Conservation (phyloP, 257 asterid genomes). For the Gentiana dahurica region DNA sequence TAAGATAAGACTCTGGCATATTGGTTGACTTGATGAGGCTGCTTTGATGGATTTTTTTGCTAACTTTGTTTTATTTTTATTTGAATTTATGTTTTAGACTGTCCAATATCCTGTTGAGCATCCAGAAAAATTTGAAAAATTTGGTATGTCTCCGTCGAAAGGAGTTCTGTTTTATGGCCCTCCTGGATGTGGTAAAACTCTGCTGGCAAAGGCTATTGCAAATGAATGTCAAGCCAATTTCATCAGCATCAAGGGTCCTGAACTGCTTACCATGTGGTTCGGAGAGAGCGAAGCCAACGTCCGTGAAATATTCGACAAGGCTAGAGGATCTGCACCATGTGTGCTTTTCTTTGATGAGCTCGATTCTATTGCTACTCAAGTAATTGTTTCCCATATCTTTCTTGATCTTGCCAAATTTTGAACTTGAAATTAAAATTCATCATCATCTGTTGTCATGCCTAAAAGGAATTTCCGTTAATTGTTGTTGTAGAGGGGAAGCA, state of each 20-base stretch:
- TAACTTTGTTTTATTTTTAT: not conserved
- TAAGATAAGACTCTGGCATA: not conserved
- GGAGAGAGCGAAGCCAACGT: slow-evolving; percentile 71
- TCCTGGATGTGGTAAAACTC: slow-evolving; percentile 67
- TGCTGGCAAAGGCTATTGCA: slow-evolving; percentile 61
- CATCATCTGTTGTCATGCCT: not conserved
- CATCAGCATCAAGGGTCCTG: slow-evolving; percentile 58
- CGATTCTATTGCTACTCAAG: slow-evolving; percentile 56
- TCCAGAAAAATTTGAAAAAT: slow-evolving; percentile 57
- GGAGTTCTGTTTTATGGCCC: slow-evolving; percentile 65
- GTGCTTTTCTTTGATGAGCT: slow-evolving; percentile 57
- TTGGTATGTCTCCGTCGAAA: slow-evolving; percentile 66
- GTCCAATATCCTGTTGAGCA: slow-evolving; percentile 67
- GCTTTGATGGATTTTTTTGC: not conserved
- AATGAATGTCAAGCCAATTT: slow-evolving; percentile 64
- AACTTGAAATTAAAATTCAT: not conserved
- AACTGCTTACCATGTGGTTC: slow-evolving; percentile 65
- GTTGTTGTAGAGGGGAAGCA: slow-evolving; percentile 40
- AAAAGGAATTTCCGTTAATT: not conserved
- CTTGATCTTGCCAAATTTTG: not conserved
- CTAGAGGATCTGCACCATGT: slow-evolving; percentile 54
- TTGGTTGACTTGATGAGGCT: not conserved
- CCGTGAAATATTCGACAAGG: slow-evolving; percentile 59
- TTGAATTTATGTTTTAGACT: slow-evolving; percentile 23
- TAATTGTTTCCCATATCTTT: not conserved